Conservation (phyloP, 768 basidiomycete genomes). For the Neoboletus magnificus region DNA sequence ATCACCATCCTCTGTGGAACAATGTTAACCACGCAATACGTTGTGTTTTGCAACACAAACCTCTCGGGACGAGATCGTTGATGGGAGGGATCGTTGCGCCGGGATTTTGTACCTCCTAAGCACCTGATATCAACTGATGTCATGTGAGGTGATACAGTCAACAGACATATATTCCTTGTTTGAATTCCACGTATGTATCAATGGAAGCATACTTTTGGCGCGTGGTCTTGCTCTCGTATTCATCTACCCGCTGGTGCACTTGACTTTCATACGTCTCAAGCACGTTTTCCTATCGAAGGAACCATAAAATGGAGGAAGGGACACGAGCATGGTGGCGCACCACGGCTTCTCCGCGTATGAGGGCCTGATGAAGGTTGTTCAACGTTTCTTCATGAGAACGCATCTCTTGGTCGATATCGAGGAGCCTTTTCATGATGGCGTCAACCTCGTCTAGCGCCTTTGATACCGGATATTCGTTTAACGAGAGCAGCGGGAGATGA, state of each 20-base stretch:
- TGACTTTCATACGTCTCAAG: constrained; percentile 48
- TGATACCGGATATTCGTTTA: neutral
- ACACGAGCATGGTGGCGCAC: constrained; percentile 37
- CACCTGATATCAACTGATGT: constrained; percentile 5
- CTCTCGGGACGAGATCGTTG: constrained; percentile 66
- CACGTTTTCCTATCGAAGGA: constrained; percentile 45
- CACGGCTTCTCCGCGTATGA: constrained; percentile 56
- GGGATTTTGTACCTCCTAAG: constrained; percentile 65
- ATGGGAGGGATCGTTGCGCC: constrained; percentile 73
- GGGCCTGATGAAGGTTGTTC: constrained; percentile 51
- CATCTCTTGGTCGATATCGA: constrained; percentile 67
- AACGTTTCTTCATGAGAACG: constrained; percentile 51
- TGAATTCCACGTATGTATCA: constrained; percentile 59
- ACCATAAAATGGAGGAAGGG: neutral
- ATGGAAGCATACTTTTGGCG: constrained; percentile 76
- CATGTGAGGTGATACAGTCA: neutral
- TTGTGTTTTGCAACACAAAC: constrained; percentile 34
- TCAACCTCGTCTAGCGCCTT: constrained; percentile 64
- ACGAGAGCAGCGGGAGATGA: neutral
- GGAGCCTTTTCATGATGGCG: constrained; percentile 57
- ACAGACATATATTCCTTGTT: constrained; percentile 64
- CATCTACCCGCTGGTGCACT: constrained; percentile 41
- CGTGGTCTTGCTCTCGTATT: constrained; percentile 58
- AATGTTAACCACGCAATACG: neutral
- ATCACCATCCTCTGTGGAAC: constrained; percentile 65